Conservation (phyloP, 352 stramenopile species). For the Lagenidium sp. region DNA sequence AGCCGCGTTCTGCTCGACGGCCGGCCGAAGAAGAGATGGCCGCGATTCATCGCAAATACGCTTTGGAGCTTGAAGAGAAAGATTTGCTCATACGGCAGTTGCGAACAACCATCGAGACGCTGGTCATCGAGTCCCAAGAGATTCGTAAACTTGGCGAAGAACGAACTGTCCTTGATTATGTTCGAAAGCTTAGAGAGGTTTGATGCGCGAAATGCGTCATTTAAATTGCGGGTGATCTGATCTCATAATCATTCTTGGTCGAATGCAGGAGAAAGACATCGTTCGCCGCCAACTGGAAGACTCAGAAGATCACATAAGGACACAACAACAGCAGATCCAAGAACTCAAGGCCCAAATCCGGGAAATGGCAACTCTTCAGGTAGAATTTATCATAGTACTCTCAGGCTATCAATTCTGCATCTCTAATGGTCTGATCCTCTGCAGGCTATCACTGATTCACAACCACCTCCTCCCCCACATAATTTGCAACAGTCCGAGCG, state of each 20-base stretch:
- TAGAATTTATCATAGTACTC: no score
- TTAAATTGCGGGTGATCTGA: background rate
- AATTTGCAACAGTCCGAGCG: slow-evolving; percentile 18
- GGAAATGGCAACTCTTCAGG: slow-evolving; percentile 19
- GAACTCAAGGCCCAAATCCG: slow-evolving; percentile 71
- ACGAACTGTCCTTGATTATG: slow-evolving; percentile 71
- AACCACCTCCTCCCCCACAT: no score
- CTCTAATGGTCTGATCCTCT: slow-evolving; percentile 10
- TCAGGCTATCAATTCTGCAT: slow-evolving; percentile 14
- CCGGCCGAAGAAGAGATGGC: background rate
- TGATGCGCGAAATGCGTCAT: no score
- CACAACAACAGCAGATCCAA: slow-evolving; percentile 67
- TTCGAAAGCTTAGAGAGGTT: slow-evolving; percentile 74
- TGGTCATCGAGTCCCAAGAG: slow-evolving; percentile 69
- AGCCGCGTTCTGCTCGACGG: background rate
- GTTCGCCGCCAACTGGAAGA: slow-evolving; percentile 65
- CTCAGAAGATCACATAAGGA: slow-evolving; percentile 64
- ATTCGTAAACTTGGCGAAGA: slow-evolving; percentile 74
- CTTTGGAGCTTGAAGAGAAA: slow-evolving; percentile 75
- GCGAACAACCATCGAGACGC: slow-evolving; percentile 66
- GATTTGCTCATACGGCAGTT: slow-evolving; percentile 73
- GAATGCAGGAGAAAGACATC: slow-evolving; percentile 41
- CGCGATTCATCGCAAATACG: slow-evolving; percentile 9
- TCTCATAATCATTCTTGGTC: background rate
- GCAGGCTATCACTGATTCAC: no score